Percentiles rank a stretch among this genome's conserved stretches.
Evolutionary conservation across 495 filamentous ascomycete species (phyloP).

Genomic region (Hypoxylon lienhwacheense): DNA sequence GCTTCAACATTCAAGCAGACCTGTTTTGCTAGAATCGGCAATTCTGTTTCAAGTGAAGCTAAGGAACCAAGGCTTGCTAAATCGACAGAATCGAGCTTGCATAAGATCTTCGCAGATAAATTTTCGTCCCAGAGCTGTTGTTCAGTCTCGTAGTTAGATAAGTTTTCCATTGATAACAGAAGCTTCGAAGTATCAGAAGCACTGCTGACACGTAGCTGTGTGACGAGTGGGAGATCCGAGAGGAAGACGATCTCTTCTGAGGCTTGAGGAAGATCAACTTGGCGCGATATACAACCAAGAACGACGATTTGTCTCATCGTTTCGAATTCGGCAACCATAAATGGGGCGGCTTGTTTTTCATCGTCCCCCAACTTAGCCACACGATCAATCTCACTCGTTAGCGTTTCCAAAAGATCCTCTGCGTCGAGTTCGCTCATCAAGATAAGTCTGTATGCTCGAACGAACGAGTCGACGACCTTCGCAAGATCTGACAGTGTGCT

Average conservation of each 20-base stretch:
- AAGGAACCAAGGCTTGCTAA: conserved; percentile 62
- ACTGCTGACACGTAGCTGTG: conserved; percentile 49
- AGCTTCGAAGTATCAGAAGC: conserved; percentile 39
- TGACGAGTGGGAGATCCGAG: conserved; percentile 48
- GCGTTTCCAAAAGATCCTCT: conserved; percentile 48
- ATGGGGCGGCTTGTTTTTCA: conserved; percentile 47
- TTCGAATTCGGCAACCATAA: conserved; percentile 67
- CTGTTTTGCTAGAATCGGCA: conserved; percentile 60
- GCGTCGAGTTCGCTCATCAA: conserved; percentile 49
- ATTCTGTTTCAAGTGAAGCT: conserved; percentile 65
- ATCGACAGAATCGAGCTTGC: conserved; percentile 56
- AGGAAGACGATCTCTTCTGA: conserved; percentile 46
- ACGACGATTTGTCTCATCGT: conserved; percentile 64
- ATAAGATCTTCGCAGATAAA: conserved; percentile 58
- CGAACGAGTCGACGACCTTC: conserved; percentile 54
- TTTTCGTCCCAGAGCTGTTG: conserved; percentile 54
- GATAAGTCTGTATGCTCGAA: conserved; percentile 53
- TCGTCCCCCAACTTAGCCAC: conserved; percentile 54
- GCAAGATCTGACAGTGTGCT: conserved; percentile 48
- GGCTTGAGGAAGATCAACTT: conserved; percentile 14
- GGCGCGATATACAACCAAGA: conserved; percentile 41
- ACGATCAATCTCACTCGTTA: conserved; percentile 60
- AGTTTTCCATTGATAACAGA: conserved; percentile 48
- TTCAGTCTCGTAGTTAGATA: conserved; percentile 42
- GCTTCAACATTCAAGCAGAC: conserved; percentile 51